phyloP scores from a whole-genome alignment of 805 yeast species.

The Starmera dryadoides region DNA sequence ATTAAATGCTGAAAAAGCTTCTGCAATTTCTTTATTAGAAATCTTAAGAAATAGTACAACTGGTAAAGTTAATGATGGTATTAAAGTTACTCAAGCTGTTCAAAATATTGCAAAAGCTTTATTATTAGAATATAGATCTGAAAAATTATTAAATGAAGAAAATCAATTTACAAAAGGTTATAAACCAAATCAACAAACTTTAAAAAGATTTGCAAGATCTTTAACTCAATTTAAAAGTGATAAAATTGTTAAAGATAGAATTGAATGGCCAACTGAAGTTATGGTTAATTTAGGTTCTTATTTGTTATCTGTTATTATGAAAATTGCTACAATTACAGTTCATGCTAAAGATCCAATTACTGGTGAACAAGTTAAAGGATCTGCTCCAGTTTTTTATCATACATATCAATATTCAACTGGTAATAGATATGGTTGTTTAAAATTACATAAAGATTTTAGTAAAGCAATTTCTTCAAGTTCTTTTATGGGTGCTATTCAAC shows the following conservation, averaged over 20 bases:
- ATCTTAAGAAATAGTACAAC: slow-evolving; percentile 66
- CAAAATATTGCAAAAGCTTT: slow-evolving; percentile 76
- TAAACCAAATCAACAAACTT: slow-evolving; percentile 30
- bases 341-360: slow-evolving; percentile 77
- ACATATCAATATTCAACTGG: slow-evolving; percentile 79
- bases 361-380: slow-evolving; percentile 54
- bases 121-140: slow-evolving; percentile 77
- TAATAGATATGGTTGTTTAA: slow-evolving; percentile 72
- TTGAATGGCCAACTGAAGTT: slow-evolving; percentile 48
- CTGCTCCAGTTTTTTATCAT: slow-evolving; percentile 88
- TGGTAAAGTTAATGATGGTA: slow-evolving; percentile 71
- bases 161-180: slow-evolving; percentile 46
- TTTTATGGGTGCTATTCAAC: slow-evolving; percentile 60
- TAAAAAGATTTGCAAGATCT: slow-evolving; percentile 18
- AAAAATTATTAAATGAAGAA: slow-evolving; percentile 52
- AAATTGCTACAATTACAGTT: slow-evolving; percentile 78
- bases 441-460: slow-evolving; percentile 63
- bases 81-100: slow-evolving; percentile 79
- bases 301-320: slow-evolving; percentile 64
- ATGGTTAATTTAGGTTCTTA: slow-evolving; percentile 78
- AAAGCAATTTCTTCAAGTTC: slow-evolving; percentile 61
- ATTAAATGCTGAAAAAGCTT: slow-evolving; percentile 73
- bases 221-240: slow-evolving; percentile 27
- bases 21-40: slow-evolving; percentile 81
- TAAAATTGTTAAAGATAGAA: slow-evolving; percentile 27